Evolutionary conservation across 768 basidiomycete species (phyloP).

Genomic region (Lactarius vividus): DNA sequence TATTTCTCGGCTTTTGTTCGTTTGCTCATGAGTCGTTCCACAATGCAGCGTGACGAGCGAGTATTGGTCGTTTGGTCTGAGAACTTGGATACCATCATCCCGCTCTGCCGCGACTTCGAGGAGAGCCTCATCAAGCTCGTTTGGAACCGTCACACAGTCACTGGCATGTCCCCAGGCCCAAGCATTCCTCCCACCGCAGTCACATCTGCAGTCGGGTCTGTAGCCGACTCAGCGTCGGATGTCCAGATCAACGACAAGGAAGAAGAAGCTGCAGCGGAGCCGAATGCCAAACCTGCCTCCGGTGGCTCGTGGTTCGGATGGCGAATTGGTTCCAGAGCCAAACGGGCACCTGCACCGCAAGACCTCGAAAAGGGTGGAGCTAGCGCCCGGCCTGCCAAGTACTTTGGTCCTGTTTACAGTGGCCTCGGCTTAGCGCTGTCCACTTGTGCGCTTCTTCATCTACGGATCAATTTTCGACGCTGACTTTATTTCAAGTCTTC

Average conservation of each 20-base stretch:
- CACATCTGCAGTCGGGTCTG: slow-evolving; percentile 45
- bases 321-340: slow-evolving; percentile 34
- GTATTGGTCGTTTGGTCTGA: slow-evolving; percentile 86
- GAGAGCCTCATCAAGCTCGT: slow-evolving; percentile 78
- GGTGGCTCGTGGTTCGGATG: slow-evolving; percentile 30
- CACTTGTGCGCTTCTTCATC: slow-evolving; percentile 46
- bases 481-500: slow-evolving; percentile 49
- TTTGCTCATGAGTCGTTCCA: background rate
- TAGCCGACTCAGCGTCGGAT: slow-evolving; percentile 50
- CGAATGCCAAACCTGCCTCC: slow-evolving; percentile 9
- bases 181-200: slow-evolving; percentile 40
- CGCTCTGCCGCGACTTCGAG: slow-evolving; percentile 67
- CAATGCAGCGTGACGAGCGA: slow-evolving; percentile 68
- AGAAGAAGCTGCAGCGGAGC: slow-evolving; percentile 10
- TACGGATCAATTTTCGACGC: background rate
- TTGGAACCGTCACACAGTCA: slow-evolving; percentile 46
- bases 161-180: background rate
- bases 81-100: slow-evolving; percentile 75
- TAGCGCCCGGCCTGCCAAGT: slow-evolving; percentile 39
- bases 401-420: slow-evolving; percentile 70
- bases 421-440: slow-evolving; percentile 68
- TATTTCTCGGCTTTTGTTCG: background rate
- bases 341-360: slow-evolving; percentile 18
- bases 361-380: slow-evolving; percentile 54
- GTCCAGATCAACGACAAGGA: slow-evolving; percentile 55